Conservation (phyloP, 129 eudicot species). For the Apium graveolens region DNA sequence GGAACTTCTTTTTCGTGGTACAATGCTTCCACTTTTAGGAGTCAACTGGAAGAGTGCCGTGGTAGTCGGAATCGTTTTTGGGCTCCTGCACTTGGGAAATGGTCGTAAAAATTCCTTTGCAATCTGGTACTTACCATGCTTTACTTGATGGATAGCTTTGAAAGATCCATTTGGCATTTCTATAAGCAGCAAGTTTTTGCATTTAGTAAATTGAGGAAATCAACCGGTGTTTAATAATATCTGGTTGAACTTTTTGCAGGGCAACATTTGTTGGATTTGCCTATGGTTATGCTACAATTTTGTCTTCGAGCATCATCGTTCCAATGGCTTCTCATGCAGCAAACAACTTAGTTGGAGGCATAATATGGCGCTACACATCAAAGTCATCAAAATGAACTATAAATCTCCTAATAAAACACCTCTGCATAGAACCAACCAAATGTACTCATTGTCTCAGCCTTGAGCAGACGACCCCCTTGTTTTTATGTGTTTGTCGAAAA, state of each 20-base stretch:
- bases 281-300: slow-evolving; percentile 67
- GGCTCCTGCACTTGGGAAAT: slow-evolving; percentile 83
- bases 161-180: not conserved
- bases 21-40: slow-evolving; percentile 74
- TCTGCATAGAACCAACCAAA: not conserved
- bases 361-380: slow-evolving; percentile 65
- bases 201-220: not conserved
- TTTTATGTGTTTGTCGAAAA: too few relatives aligned
- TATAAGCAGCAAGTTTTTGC: not conserved
- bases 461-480: not conserved
- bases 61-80: slow-evolving; percentile 66
- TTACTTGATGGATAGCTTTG: not conserved
- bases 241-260: slow-evolving; percentile 27
- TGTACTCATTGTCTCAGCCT: not conserved
- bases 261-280: slow-evolving; percentile 82
- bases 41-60: slow-evolving; percentile 45
- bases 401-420: slow-evolving; percentile 1
- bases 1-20: slow-evolving; percentile 92
- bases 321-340: slow-evolving; percentile 93
- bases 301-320: slow-evolving; percentile 72
- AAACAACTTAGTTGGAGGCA: slow-evolving; percentile 73
- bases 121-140: slow-evolving; percentile 41
- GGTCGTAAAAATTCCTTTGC: slow-evolving; percentile 88
- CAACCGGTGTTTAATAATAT: not conserved
- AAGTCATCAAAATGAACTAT: slow-evolving; percentile 20